These are phyloP conservation scores for Aegle marmelos DNA, from an alignment of 345 rosid species.

Conservation along the genomic window DNA sequence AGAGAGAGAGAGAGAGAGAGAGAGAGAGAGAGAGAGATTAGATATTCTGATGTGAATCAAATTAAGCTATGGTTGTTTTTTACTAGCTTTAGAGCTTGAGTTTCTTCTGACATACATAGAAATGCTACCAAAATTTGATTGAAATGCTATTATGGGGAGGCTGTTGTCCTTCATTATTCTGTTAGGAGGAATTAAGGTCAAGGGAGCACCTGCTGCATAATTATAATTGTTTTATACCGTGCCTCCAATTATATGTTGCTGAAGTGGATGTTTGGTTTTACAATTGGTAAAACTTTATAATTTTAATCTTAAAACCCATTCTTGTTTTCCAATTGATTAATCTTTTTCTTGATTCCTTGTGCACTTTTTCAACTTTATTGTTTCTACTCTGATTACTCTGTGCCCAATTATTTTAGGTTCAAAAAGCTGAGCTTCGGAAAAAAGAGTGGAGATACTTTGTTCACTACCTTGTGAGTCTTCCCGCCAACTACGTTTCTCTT, in stretches of 20 bases:
- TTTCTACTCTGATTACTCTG: not conserved
- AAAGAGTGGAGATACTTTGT: constrained; percentile 95
- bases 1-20: too few species aligned
- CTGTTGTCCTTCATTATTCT: not conserved
- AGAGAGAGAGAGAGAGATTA: not conserved
- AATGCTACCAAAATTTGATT: not conserved
- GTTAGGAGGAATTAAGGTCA: not conserved
- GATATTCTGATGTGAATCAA: not conserved
- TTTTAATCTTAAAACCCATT: not conserved
- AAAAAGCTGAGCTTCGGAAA: constrained; percentile 81
- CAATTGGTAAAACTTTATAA: not conserved
- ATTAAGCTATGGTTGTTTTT: too few species aligned
- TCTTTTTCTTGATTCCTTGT: not conserved
- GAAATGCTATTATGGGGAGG: not conserved
- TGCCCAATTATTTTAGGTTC: constrained; percentile 51
- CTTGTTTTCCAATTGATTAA: not conserved
- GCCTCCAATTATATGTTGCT: not conserved
- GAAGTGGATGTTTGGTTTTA: not conserved
- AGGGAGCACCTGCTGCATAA: not conserved
- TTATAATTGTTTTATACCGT: not conserved
- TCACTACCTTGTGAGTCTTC: constrained; percentile 82
- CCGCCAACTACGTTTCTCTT: not conserved
- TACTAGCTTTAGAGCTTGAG: not conserved
- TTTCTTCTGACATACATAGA: not conserved
- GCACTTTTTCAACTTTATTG: not conserved